phyloP scores from a whole-genome alignment of 148 eudicot species.

The Talinum fruticosum region DNA sequence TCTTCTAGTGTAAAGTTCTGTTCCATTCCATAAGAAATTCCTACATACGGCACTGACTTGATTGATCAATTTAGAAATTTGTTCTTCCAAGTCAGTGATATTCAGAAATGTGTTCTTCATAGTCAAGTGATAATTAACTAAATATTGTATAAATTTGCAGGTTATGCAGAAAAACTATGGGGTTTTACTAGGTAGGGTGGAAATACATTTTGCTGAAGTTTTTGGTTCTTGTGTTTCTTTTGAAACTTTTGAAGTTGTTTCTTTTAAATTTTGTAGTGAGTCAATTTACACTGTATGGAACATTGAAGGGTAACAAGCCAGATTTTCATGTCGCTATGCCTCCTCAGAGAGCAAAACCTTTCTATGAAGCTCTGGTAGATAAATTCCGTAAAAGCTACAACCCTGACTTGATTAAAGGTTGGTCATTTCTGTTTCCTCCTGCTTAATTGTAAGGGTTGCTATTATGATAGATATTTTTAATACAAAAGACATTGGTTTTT shows the following conservation, averaged over 20 bases:
- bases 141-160: conserved; percentile 39
- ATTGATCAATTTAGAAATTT: no score
- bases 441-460: not conserved
- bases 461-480: not conserved
- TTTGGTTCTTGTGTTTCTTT: conserved; percentile 7
- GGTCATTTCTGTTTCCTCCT: not conserved
- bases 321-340: conserved; percentile 99
- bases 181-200: conserved; percentile 67
- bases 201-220: not conserved
- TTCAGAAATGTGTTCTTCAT: not conserved
- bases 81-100: no score
- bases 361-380: conserved; percentile 79
- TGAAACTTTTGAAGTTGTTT: conserved; percentile 2
- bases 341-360: conserved; percentile 77
- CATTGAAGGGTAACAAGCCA: conserved; percentile 97
- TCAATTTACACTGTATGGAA: conserved; percentile 92
- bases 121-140: not conserved
- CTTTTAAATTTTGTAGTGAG: conserved; percentile 61
- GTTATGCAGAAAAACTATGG: conserved; percentile 79
- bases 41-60: no score
- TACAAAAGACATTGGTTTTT: not conserved
- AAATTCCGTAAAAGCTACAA: conserved; percentile 64
- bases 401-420: conserved; percentile 71
- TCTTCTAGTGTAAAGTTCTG: no score
- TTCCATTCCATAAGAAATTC: no score